Conservation (phyloP, 2,329 filamentous ascomycete species). For the Aspergillus nomiae region DNA sequence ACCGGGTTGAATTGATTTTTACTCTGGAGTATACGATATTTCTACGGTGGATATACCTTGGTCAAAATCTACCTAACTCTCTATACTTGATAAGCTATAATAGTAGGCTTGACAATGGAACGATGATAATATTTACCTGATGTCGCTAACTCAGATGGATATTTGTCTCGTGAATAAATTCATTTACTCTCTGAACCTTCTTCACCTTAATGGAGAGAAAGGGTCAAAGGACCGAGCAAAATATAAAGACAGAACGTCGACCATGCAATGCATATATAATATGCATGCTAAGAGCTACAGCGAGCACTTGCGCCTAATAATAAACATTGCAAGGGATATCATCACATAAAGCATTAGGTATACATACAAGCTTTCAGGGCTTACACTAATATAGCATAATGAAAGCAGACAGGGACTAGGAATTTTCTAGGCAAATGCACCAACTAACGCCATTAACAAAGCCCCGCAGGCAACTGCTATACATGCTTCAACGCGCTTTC, state of each 20-base stretch:
- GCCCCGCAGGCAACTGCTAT: conserved; percentile 62
- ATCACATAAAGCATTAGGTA: neutral
- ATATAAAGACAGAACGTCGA: neutral
- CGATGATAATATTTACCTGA: too few species aligned
- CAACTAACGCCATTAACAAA: conserved; percentile 66
- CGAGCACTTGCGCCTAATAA: too few species aligned
- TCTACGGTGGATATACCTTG: too few species aligned
- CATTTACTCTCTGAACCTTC: neutral
- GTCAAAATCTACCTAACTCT: too few species aligned
- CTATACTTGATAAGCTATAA: too few species aligned
- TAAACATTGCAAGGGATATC: neutral
- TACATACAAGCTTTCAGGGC: neutral
- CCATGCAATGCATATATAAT: neutral
- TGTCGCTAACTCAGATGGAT: neutral
- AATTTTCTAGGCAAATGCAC: conserved; percentile 61
- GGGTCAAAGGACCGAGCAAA: neutral
- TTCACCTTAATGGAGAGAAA: neutral
- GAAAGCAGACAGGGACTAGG: neutral
- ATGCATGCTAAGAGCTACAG: neutral
- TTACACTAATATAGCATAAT: neutral
- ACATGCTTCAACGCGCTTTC: conserved; percentile 63
- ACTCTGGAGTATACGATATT: too few species aligned
- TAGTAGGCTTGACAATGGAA: too few species aligned
- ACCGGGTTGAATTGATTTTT: too few species aligned
- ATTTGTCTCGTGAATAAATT: neutral